phyloP scores from a whole-genome alignment of 2,329 filamentous ascomycete species.

The Aphanocladium album region DNA sequence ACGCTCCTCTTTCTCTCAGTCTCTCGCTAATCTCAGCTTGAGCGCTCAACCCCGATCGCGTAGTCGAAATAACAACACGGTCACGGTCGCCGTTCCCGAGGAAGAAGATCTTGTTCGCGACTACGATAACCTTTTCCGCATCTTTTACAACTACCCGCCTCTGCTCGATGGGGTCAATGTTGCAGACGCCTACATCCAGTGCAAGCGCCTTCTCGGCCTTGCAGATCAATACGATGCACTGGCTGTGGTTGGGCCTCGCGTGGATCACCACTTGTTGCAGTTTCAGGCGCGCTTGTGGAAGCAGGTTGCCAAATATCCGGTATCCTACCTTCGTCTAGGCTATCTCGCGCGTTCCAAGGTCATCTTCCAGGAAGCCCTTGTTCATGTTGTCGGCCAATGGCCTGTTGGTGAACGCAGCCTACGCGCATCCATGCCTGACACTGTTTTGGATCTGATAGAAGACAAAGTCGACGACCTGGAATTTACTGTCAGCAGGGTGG shows the following conservation, averaged over 20 bases:
- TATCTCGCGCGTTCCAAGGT: slow-evolving; percentile 79
- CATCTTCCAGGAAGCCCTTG: slow-evolving; percentile 80
- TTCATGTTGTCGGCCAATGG: slow-evolving; percentile 95
- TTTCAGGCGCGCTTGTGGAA: slow-evolving; percentile 91
- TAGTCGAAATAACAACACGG: slow-evolving; percentile 20
- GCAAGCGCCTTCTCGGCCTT: slow-evolving; percentile 79
- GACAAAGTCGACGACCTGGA: slow-evolving; percentile 92
- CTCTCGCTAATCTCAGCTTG: slow-evolving; percentile 71
- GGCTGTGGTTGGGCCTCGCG: slow-evolving; percentile 77
- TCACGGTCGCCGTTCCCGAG: slow-evolving; percentile 46
- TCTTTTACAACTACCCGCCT: slow-evolving; percentile 92
- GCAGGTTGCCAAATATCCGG: slow-evolving; percentile 93
- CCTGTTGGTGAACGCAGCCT: slow-evolving; percentile 74
- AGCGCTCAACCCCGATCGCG: slow-evolving; percentile 37
- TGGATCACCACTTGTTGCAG: slow-evolving; percentile 89
- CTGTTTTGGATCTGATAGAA: slow-evolving; percentile 83
- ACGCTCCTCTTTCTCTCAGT: slow-evolving; percentile 65
- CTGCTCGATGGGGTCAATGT: slow-evolving; percentile 81
- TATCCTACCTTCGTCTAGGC: slow-evolving; percentile 84
- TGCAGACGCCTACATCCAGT: slow-evolving; percentile 87
- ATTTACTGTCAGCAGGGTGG: slow-evolving; percentile 73
- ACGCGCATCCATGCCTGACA: slow-evolving; percentile 64
- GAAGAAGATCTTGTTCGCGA: slow-evolving; percentile 78
- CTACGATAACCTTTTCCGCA: slow-evolving; percentile 92
- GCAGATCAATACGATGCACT: slow-evolving; percentile 96